Conservation (phyloP, 352 stramenopile genomes). For the Blastocystis sp. region DNA sequence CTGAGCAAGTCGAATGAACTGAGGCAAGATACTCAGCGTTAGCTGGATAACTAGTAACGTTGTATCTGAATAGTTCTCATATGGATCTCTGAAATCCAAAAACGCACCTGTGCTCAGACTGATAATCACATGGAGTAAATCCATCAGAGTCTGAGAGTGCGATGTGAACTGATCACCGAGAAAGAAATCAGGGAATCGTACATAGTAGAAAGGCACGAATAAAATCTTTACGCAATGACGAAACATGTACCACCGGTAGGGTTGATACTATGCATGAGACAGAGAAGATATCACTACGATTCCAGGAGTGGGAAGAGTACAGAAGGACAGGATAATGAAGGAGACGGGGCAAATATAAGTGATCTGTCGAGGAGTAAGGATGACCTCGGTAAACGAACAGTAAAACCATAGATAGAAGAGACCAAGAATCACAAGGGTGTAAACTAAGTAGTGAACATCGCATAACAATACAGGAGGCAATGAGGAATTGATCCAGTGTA, state of each 20-base stretch:
- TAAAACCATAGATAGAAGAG: conserved; percentile 48
- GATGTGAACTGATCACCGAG: conserved; percentile 50
- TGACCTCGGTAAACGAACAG: not conserved
- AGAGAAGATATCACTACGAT: not conserved
- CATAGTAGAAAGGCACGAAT: conserved; percentile 43
- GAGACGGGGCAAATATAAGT: not conserved
- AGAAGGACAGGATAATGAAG: not conserved
- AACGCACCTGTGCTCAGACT: not conserved
- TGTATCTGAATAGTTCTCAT: not conserved
- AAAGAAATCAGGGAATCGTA: conserved; percentile 54
- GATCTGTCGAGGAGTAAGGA: not conserved
- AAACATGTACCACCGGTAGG: conserved; percentile 44
- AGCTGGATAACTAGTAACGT: not conserved
- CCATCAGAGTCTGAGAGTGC: conserved; percentile 8
- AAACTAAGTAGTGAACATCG: not conserved
- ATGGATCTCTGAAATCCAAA: not conserved
- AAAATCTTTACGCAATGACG: conserved; percentile 28
- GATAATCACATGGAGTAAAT: conserved; percentile 26
- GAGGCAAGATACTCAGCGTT: not conserved
- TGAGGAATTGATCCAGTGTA: not conserved
- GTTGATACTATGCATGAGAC: not conserved
- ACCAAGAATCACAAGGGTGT: not conserved
- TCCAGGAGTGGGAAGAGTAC: not conserved
- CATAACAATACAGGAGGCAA: conserved; percentile 17
- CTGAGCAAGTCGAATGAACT: conserved; percentile 27